Conservation (phyloP, 1,139 yeast genomes). For the Yamadazyma epiphylla region DNA sequence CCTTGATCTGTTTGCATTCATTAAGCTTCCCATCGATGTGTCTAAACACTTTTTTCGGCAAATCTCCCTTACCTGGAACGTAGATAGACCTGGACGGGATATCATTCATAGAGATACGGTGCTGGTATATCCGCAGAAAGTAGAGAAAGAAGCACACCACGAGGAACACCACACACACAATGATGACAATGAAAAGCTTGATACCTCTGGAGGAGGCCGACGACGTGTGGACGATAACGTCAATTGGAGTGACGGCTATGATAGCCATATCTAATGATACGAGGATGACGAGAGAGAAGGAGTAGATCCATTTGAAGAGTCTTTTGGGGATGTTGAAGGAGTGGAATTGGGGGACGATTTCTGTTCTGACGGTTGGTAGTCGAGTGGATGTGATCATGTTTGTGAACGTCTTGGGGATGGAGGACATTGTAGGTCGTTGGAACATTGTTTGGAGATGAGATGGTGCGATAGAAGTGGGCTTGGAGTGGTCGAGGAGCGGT, state of each 20-base stretch:
- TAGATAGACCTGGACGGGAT: slow-evolving; percentile 66
- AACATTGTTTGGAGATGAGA: too few relatives aligned
- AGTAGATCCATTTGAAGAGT: slow-evolving; percentile 49
- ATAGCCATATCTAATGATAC: slow-evolving; percentile 51
- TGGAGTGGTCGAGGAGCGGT: too few relatives aligned
- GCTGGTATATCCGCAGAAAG: slow-evolving; percentile 53
- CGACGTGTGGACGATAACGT: slow-evolving; percentile 65
- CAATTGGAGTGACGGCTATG: slow-evolving; percentile 68
- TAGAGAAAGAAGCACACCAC: slow-evolving; percentile 46
- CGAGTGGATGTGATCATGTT: not conserved
- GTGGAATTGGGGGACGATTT: slow-evolving; percentile 13
- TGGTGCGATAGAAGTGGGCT: too few relatives aligned
- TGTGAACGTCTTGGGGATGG: not conserved
- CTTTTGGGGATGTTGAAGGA: slow-evolving; percentile 28
- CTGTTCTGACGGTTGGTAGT: slow-evolving; percentile 1
- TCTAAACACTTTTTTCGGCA: slow-evolving; percentile 47
- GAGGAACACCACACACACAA: slow-evolving; percentile 62
- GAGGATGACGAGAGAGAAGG: slow-evolving; percentile 51
- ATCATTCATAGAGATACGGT: slow-evolving; percentile 59
- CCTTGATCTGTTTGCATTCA: slow-evolving; percentile 44
- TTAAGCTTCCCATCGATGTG: slow-evolving; percentile 34
- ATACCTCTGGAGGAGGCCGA: slow-evolving; percentile 52
- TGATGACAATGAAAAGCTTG: slow-evolving; percentile 72
- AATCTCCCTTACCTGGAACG: slow-evolving; percentile 64
- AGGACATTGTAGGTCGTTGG: too few relatives aligned